These are phyloP conservation scores for Cladosporium sp. DNA, from an alignment of 2,329 filamentous ascomycete species.

Conservation along the genomic window DNA sequence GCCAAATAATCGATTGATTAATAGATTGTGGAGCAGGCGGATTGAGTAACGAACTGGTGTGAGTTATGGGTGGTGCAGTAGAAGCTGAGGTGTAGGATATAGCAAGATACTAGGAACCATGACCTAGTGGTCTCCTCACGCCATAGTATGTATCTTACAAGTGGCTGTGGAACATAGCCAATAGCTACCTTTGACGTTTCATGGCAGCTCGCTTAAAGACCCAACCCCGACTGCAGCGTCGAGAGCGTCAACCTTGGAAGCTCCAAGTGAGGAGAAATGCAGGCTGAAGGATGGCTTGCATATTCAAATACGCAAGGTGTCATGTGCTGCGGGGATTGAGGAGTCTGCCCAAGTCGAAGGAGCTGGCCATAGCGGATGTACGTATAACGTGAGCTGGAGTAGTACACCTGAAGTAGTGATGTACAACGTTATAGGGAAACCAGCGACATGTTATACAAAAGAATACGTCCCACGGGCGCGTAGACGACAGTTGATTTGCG, in stretches of 20 bases:
- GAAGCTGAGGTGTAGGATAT: too few species aligned
- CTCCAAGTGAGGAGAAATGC: conserved; percentile 8
- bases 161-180: background rate
- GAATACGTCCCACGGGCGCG: background rate
- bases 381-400: background rate
- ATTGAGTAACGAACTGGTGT: too few species aligned
- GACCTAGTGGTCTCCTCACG: too few species aligned
- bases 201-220: background rate
- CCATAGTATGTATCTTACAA: too few species aligned
- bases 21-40: too few species aligned
- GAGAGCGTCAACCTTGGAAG: background rate
- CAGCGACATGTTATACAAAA: background rate
- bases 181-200: too few species aligned
- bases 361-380: background rate
- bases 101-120: too few species aligned
- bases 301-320: background rate
- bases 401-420: background rate
- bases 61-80: too few species aligned
- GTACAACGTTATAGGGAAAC: background rate
- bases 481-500: conserved; percentile 10
- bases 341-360: background rate
- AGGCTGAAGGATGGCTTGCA: conserved; percentile 10
- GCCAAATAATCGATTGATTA: too few species aligned
- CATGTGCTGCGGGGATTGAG: background rate
- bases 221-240: background rate